Percentiles rank a stretch among this genome's conserved stretches.
phyloP scores from a whole-genome alignment of 2,329 filamentous ascomycete species.

The Fusarium sp. region DNA sequence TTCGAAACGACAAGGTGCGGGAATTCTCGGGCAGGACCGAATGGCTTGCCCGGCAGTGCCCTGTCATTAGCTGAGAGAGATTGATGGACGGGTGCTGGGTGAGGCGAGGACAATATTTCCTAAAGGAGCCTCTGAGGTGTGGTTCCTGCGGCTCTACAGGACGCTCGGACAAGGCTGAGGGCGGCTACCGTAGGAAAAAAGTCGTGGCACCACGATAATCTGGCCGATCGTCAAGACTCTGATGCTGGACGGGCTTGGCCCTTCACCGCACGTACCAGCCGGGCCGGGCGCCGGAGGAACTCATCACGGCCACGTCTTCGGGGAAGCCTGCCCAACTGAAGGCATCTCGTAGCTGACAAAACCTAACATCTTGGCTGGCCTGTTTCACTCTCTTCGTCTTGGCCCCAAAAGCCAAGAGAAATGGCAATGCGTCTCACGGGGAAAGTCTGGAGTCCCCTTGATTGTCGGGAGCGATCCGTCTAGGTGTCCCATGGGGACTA shows the following conservation, averaged over 20 bases:
- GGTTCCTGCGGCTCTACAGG: conserved; percentile 14
- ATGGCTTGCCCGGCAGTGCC: conserved; percentile 9
- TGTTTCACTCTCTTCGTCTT: background rate
- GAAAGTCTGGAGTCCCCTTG: conserved; percentile 42
- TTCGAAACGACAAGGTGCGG: background rate
- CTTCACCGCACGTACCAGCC: conserved; percentile 26
- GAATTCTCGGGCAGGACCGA: conserved; percentile 22
- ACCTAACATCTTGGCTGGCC: conserved; percentile 2
- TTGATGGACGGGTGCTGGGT: conserved; percentile 27
- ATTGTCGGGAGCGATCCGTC: conserved; percentile 21
- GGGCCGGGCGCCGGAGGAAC: conserved; percentile 17
- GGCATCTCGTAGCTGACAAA: background rate
- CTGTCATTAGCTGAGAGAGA: conserved; percentile 7
- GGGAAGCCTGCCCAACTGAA: background rate
- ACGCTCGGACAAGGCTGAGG: conserved; percentile 23
- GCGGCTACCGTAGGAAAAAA: conserved; percentile 5
- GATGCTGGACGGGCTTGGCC: conserved; percentile 29
- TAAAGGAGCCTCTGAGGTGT: conserved; percentile 27
- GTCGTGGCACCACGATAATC: conserved; percentile 26
- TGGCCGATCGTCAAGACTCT: conserved; percentile 14
- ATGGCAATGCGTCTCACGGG: conserved; percentile 16
- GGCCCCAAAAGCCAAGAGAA: conserved; percentile 17
- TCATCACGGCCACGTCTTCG: conserved; percentile 21
- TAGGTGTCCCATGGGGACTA: conserved; percentile 45
- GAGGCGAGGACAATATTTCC: conserved; percentile 38